Evolutionary conservation across 2,329 filamentous ascomycete genomes (phyloP), one percentile per base, ranked within the genome.

Genomic region (Fusarium phyllophilum): DNA sequence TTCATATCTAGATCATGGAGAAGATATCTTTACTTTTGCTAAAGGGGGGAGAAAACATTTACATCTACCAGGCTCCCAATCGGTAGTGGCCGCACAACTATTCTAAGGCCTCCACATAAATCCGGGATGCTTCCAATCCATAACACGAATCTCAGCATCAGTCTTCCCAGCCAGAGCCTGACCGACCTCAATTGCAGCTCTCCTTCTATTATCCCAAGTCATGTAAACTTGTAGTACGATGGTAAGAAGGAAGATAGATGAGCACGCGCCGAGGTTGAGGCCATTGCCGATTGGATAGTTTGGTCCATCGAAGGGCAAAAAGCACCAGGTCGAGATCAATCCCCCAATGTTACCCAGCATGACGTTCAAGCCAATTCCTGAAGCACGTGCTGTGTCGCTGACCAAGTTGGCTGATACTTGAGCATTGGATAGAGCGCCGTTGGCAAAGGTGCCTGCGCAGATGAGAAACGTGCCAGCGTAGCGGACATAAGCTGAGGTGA

Each of bases 221-320:
- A 69, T 69, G 10, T 51, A 69, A 1, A 68, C 14, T n/a, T 56
- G 57, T 5, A 69, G 34, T 0, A 64, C 15, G 15, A 49, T 36
- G 7, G 66, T 64, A 9, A 69, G 57, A 4, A 69, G 11, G 15
- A 69, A 69, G n/a, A 69, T 69, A 1, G 66, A 56, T 1, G 65
- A 69, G 20, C 66, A 69, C 2, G 66, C 42, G 17, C 42, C 66
- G 6, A 70, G 66, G 75, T 94, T 94, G 4, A 77, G 55, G 0
- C 75, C 75, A 75, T 94, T 94, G 1, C 92, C 92, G 14, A 93
- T 93, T 18, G 84, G 88, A 76, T 90, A 94, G 62, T 92, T 82
- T 0, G 92, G 92, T 0, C 77, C 87, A 72, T 94, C 92, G 54
- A 82, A 88, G 0, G 89, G 87, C 34, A 93, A 67, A 81, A 91